Evolutionary conservation across 257 asterid genomes (phyloP).

Genomic region (Cruciata laevipes): DNA sequence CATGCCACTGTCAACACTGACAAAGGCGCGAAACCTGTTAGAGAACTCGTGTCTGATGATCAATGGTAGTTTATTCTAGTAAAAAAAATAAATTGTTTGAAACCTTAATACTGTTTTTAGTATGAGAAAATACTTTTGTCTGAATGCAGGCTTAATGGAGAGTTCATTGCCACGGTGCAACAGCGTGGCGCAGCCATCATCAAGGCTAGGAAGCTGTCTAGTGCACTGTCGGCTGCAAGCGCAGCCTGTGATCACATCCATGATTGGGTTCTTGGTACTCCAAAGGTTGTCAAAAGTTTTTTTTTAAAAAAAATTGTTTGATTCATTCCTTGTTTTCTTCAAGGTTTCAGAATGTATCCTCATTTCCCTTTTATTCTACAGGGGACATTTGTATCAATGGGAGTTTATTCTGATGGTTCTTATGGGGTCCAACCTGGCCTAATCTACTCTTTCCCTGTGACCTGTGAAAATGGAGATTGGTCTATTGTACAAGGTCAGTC

Average conservation of each 20-base stretch:
- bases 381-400: constrained; percentile 92
- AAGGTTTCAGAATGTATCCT: neutral
- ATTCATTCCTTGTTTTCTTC: neutral
- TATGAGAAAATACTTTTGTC: neutral
- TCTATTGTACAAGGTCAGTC: constrained; percentile 66
- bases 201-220: constrained; percentile 64
- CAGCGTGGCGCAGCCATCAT: constrained; percentile 67
- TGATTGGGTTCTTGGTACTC: constrained; percentile 82
- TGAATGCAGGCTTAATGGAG: constrained; percentile 41
- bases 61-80: constrained; percentile 35
- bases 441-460: constrained; percentile 74
- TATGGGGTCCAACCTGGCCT: constrained; percentile 64
- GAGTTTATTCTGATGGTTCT: constrained; percentile 81
- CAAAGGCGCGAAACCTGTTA: constrained; percentile 34
- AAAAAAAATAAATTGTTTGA: neutral
- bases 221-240: constrained; percentile 82
- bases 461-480: constrained; percentile 81
- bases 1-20: constrained; percentile 47
- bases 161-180: constrained; percentile 58
- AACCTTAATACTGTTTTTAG: neutral
- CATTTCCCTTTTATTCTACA: constrained; percentile 18
- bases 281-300: constrained; percentile 39
- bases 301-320: no score
- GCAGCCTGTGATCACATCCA: constrained; percentile 84
- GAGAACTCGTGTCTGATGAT: constrained; percentile 46